Evolutionary conservation across 2,329 filamentous ascomycete genomes (phyloP).

Genomic region (Sordariomycetes sp.): DNA sequence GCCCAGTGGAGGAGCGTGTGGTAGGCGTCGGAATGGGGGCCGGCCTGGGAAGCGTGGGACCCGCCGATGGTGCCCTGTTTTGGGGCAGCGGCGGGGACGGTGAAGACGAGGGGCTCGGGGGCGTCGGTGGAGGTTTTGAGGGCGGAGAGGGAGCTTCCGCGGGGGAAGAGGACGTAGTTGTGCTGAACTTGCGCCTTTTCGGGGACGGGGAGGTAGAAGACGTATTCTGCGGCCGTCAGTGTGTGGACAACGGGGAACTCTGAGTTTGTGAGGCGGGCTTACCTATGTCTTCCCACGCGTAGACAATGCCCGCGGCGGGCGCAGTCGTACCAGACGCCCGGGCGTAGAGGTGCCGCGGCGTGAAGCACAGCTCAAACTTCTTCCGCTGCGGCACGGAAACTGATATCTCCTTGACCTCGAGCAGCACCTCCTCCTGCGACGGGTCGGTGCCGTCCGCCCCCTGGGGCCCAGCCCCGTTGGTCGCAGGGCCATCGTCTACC

Average conservation of each 20-base stretch:
- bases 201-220: slow-evolving; percentile 51
- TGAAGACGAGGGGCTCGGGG: slow-evolving; percentile 49
- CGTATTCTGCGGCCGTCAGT: slow-evolving; percentile 32
- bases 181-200: slow-evolving; percentile 52
- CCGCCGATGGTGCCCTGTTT: slow-evolving; percentile 46
- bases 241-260: background rate
- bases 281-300: slow-evolving; percentile 52
- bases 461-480: slow-evolving; percentile 2
- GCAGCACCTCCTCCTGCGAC: slow-evolving; percentile 34
- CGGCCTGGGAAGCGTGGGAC: slow-evolving; percentile 31
- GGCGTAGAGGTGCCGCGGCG: slow-evolving; percentile 43
- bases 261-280: slow-evolving; percentile 9
- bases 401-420: slow-evolving; percentile 53
- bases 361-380: slow-evolving; percentile 54
- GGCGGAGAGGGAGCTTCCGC: slow-evolving; percentile 36
- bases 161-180: slow-evolving; percentile 52
- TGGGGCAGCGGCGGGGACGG: slow-evolving; percentile 43
- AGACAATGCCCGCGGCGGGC: slow-evolving; percentile 39
- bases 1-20: slow-evolving; percentile 48
- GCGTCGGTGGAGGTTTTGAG: slow-evolving; percentile 22
- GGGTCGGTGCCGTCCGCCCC: slow-evolving; percentile 19
- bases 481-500: slow-evolving; percentile 26
- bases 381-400: slow-evolving; percentile 55
- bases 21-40: slow-evolving; percentile 44
- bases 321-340: slow-evolving; percentile 34